Base-by-base conservation (phyloP, 2,329 filamentous ascomycete genomes). In the Rutstroemia sp. region DNA sequence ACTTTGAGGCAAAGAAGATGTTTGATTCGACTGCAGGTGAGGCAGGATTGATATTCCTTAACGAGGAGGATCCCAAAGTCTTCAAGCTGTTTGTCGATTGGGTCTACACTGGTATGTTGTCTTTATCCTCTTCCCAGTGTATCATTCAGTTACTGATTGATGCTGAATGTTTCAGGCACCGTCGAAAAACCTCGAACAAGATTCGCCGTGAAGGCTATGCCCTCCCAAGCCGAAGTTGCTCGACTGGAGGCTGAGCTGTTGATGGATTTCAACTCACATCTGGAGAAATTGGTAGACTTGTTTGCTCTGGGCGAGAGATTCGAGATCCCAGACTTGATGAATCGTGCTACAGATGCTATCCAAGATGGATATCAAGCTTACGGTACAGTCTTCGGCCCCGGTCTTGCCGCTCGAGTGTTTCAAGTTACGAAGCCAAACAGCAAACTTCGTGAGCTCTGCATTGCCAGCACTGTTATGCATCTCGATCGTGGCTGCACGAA, bases 291-390 rank as follows among this genome's bases (percentile, higher is more conserved):
- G n/a, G 55, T 59, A 7, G 47, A 45, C 10, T 37, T 64, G 1
- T 63, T 61, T 45, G 39, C 25, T 14, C 19, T 64, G 10, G 60
- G 50, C 7, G 61, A 64, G 39, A 57, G 58, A 27, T 54, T 39
- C 10, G 55, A 52, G 2, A 52, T 61, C 21, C 19, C 55, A 6
- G 46, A 54, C 14, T 30, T 64, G 14, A 55, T 59, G 46, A 63
- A 64, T 48, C 57, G 55, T 7, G 41, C 58, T 3, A 58, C 62
- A 16, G 63, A 64, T 48, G 49, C 48, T 10, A 57, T 64, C 50
- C 60, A 63, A 49, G 58, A 63, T 55, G 59, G 57, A 2, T 61
- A 57, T 41, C 56, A 48, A n/a, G 49, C 59, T 10, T 60, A 56
- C 25, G 56, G 58, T 10, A 59, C 51, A 8, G 55, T 59, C 37